Base-by-base conservation (phyloP, 345 rosid genomes). In the Zanthoxylum bungeanum region DNA sequence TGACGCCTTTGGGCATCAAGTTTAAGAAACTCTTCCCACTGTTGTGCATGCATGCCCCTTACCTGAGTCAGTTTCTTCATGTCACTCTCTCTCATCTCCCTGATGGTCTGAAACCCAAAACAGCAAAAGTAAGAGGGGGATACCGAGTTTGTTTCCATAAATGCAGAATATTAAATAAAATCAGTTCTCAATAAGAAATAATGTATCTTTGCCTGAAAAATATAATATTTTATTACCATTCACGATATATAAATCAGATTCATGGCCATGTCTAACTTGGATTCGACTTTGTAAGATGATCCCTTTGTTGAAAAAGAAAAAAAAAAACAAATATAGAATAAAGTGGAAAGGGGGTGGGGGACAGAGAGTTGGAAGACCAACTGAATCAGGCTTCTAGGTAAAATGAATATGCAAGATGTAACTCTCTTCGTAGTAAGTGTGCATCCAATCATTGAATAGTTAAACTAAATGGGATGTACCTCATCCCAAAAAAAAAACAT, bases 51-150 rank as follows among this genome's bases (percentile, higher is more conserved):
- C 65, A 81, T 46, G 73, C 79, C 82, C 85, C 97, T 87, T 72
- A 89, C 40, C 17, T 70, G 68, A 71, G 88, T 80, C 75, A 89
- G 79, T 81, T 88, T 89, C 88, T 91, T 87, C 87, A 82, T 78
- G 88, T 91, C 88, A 74, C 76, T 83, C 81, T 95, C 98, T 84
- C 94, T 85, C 81, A 91, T 86, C 83, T 91, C 98, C 87, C 87
- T 86, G 61, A 95, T 78, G 27, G 89, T 86, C 99, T 95, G 81
- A 68, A 86, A 80, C 66, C 69, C 72, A 85, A 60, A 76, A 55
- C 77, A 79, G 66, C 66, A 73, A 59, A 81, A 70, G 76, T 82
- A 76, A 87, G 78, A 60, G 53, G 25, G 34, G 63, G 52, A 52
- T 47, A 60, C 53, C 69, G 55, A 24, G 60, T 61, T 74, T 9